Evolutionary conservation across 805 yeast genomes (phyloP).

Genomic region (Hanseniaspora nectarophila): DNA sequence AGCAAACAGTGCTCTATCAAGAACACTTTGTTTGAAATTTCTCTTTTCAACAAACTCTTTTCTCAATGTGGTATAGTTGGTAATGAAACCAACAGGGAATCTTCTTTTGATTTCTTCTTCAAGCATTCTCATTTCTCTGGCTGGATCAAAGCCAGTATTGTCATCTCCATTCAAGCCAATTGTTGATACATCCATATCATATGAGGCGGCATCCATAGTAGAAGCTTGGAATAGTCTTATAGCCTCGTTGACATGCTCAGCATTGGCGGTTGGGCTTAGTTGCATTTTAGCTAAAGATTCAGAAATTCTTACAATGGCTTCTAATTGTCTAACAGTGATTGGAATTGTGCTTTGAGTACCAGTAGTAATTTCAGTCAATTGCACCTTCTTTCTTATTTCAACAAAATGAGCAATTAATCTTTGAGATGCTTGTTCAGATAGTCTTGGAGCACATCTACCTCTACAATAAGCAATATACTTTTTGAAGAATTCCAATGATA

Average conservation of each 20-base stretch:
- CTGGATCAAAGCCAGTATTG: constrained; percentile 37
- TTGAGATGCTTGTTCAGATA: constrained; percentile 81
- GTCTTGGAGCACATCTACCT: constrained; percentile 81
- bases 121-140: constrained; percentile 62
- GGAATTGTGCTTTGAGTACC: constrained; percentile 92
- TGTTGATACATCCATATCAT: constrained; percentile 20
- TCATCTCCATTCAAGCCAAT: constrained; percentile 35
- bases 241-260: constrained; percentile 89
- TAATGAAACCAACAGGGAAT: constrained; percentile 92
- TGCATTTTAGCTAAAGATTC: constrained; percentile 85
- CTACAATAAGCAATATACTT: constrained; percentile 86
- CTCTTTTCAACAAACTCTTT: constrained; percentile 67
- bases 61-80: constrained; percentile 70
- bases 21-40: constrained; percentile 52
- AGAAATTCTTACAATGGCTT: constrained; percentile 90
- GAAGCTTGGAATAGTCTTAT: constrained; percentile 89
- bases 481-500: constrained; percentile 82
- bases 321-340: constrained; percentile 92
- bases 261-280: constrained; percentile 70
- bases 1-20: constrained; percentile 70
- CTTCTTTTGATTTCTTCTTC: constrained; percentile 80
- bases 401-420: constrained; percentile 85
- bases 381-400: constrained; percentile 72
- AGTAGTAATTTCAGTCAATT: constrained; percentile 64
- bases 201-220: constrained; percentile 82